phyloP scores from a whole-genome alignment of 768 basidiomycete genomes.

The Hericium erinaceus region DNA sequence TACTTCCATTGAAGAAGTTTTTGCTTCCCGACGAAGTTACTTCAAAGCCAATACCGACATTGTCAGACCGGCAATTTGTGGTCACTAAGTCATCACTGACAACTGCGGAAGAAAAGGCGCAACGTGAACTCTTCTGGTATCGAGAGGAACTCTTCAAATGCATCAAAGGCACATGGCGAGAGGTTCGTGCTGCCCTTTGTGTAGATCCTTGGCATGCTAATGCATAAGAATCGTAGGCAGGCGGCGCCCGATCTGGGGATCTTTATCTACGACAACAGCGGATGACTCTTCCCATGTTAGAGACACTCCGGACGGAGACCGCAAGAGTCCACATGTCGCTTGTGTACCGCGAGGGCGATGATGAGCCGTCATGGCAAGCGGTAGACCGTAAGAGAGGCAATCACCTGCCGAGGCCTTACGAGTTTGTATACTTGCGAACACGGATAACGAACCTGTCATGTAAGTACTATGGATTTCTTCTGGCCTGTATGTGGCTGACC shows the following conservation, averaged over 20 bases:
- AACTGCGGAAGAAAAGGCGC: slow-evolving; percentile 45
- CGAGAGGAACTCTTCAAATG: slow-evolving; percentile 74
- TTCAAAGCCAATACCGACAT: slow-evolving; percentile 67
- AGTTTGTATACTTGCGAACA: slow-evolving; percentile 52
- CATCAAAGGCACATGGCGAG: slow-evolving; percentile 72
- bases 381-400: slow-evolving; percentile 29
- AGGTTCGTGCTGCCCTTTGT: slow-evolving; percentile 40
- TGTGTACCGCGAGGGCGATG: slow-evolving; percentile 11
- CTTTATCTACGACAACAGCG: slow-evolving; percentile 71
- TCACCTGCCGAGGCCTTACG: slow-evolving; percentile 44
- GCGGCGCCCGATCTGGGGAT: slow-evolving; percentile 66
- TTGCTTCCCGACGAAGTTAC: slow-evolving; percentile 46
- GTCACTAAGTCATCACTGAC: slow-evolving; percentile 66
- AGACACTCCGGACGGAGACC: slow-evolving; percentile 61
- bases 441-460: slow-evolving; percentile 57
- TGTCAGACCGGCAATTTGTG: slow-evolving; percentile 88
- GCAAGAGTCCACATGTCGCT: slow-evolving; percentile 42
- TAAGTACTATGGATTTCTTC: slow-evolving; percentile 29
- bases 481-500: background rate
- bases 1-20: slow-evolving; percentile 68
- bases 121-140: slow-evolving; percentile 92
- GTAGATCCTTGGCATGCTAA: background rate
- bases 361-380: background rate
- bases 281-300: slow-evolving; percentile 72
- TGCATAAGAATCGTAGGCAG: slow-evolving; percentile 42